Conservation (phyloP, 306 rosid genomes). For the Castanospermum australe region DNA sequence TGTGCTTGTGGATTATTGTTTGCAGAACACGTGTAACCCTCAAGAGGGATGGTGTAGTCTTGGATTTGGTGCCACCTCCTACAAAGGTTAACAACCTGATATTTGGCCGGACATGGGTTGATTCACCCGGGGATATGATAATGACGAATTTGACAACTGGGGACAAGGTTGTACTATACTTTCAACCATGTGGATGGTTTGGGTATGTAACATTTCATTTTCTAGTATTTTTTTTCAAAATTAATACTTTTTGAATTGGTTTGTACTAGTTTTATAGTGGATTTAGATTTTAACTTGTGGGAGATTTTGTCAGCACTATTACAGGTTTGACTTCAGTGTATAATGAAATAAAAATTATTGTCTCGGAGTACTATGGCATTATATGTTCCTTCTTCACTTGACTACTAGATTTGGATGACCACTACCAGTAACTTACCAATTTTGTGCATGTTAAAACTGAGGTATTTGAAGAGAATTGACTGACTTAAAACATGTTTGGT, state of each 20-base stretch:
- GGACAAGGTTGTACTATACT: constrained; percentile 70
- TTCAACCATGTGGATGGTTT: constrained; percentile 93
- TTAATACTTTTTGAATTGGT: background rate
- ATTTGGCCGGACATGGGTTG: constrained; percentile 85
- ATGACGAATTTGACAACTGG: constrained; percentile 76
- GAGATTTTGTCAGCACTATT: background rate
- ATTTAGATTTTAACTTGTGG: background rate
- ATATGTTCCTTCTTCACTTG: background rate
- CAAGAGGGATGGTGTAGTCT: constrained; percentile 57
- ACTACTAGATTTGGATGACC: background rate
- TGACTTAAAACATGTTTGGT: no score
- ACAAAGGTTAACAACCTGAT: constrained; percentile 79
- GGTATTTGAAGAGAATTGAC: background rate
- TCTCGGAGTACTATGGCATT: background rate
- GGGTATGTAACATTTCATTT: constrained; percentile 47
- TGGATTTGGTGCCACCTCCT: constrained; percentile 84
- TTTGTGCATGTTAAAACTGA: background rate
- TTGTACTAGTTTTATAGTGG: background rate
- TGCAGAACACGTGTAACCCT: constrained; percentile 74
- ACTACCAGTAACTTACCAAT: background rate
- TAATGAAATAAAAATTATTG: background rate
- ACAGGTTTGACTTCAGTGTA: background rate
- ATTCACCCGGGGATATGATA: constrained; percentile 81
- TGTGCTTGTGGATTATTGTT: constrained; percentile 1
- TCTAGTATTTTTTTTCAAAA: background rate